phyloP scores from a whole-genome alignment of 23 red algal genomes.

The Gracilaria domingensis region DNA sequence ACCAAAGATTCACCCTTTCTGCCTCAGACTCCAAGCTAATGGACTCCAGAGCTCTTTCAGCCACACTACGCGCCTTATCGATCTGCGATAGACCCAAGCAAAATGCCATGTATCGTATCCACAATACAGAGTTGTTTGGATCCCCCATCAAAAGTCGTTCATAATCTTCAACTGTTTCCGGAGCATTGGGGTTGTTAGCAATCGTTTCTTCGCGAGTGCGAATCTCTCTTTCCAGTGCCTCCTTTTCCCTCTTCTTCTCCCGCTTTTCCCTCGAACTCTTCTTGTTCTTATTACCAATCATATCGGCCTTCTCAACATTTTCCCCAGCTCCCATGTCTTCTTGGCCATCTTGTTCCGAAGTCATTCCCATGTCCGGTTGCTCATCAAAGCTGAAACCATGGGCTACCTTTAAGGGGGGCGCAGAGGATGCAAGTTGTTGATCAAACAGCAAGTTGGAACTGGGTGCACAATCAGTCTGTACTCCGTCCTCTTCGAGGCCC shows the following conservation, averaged over 20 bases:
- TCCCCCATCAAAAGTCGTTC: slow-evolving; percentile 88
- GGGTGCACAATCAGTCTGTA: not conserved
- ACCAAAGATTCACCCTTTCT: slow-evolving; percentile 87
- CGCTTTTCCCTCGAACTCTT: slow-evolving; percentile 73
- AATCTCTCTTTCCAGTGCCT: slow-evolving; percentile 48
- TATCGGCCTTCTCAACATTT: not conserved
- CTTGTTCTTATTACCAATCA: not conserved
- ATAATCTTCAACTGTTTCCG: slow-evolving; percentile 93
- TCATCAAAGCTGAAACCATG: slow-evolving; percentile 63
- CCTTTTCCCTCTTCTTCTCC: slow-evolving; percentile 55
- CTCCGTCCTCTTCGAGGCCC: not conserved
- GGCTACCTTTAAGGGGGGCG: slow-evolving; percentile 11
- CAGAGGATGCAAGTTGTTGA: not conserved
- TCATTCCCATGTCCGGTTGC: not conserved
- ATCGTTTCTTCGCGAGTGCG: slow-evolving; percentile 77
- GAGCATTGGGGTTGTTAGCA: slow-evolving; percentile 63
- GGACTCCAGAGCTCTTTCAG: slow-evolving; percentile 85
- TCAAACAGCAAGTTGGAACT: not conserved
- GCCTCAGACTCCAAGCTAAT: slow-evolving; percentile 66
- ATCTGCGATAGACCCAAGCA: slow-evolving; percentile 73
- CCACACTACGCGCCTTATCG: slow-evolving; percentile 78
- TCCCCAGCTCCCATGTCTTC: not conserved
- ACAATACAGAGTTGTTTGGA: slow-evolving; percentile 82
- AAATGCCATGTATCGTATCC: slow-evolving; percentile 98
- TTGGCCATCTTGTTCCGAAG: not conserved